Conservation (phyloP, 495 filamentous ascomycete species). For the Amniculicola lignicola region DNA sequence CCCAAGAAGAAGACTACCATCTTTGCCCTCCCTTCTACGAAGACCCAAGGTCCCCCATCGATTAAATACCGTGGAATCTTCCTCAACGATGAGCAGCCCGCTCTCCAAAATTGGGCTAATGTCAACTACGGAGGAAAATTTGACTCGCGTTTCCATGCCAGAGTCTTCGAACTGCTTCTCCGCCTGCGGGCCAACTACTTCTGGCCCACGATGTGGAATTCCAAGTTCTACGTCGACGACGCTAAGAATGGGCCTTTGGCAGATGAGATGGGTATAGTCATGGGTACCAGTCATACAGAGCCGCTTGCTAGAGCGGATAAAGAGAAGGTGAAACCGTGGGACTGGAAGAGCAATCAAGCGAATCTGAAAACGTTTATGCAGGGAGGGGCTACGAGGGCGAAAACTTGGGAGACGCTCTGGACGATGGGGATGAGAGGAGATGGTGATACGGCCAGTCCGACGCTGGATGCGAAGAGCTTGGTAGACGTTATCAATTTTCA, state of each 20-base stretch:
- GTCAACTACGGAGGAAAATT: conserved; percentile 51
- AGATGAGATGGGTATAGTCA: conserved; percentile 68
- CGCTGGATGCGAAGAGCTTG: conserved; percentile 57
- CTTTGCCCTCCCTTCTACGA: conserved; percentile 51
- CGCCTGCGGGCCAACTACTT: conserved; percentile 70
- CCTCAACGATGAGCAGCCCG: conserved; percentile 73
- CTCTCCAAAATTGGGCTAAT: conserved; percentile 65
- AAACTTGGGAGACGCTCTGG: conserved; percentile 61
- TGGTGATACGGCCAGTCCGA: conserved; percentile 59
- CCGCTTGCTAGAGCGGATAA: conserved; percentile 70
- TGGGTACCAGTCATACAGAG: conserved; percentile 70
- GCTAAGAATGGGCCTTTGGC: conserved; percentile 44
- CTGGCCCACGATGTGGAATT: conserved; percentile 69
- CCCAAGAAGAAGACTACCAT: conserved; percentile 53
- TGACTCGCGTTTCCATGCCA: conserved; percentile 64
- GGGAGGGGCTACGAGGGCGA: conserved; percentile 63
- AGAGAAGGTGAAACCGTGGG: conserved; percentile 60
- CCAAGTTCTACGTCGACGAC: conserved; percentile 26
- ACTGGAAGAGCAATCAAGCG: conserved; percentile 63
- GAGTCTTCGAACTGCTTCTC: conserved; percentile 69
- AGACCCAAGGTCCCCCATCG: conserved; percentile 58
- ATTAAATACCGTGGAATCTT: conserved; percentile 77
- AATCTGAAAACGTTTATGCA: conserved; percentile 64
- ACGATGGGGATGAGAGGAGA: conserved; percentile 73
- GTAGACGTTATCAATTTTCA: conserved; percentile 59